Percentiles rank a stretch among this genome's conserved stretches.
phyloP scores from a whole-genome alignment of 768 basidiomycete species.

The Auriscalpium microsporum region DNA sequence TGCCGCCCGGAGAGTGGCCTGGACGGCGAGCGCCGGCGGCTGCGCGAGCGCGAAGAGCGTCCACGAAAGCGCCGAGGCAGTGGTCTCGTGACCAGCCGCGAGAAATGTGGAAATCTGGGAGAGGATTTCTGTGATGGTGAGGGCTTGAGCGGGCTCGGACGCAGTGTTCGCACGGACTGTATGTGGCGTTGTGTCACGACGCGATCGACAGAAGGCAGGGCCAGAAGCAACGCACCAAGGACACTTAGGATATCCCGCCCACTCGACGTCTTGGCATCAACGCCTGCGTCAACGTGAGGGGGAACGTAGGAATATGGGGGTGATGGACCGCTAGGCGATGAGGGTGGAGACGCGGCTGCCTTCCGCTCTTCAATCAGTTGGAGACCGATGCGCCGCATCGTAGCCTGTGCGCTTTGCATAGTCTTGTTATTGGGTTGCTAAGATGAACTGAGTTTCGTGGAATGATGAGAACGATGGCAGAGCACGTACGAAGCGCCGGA shows the following conservation, averaged over 20 bases:
- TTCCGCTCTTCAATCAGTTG: constrained; percentile 12
- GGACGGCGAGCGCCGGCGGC: constrained; percentile 29
- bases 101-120: constrained; percentile 61
- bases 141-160: constrained; percentile 33
- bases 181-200: neutral
- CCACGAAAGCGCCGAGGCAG: constrained; percentile 51
- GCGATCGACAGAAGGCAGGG: neutral
- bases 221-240: constrained; percentile 8
- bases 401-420: constrained; percentile 3
- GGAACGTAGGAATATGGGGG: no score
- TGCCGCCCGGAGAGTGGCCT: constrained; percentile 39
- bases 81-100: constrained; percentile 59
- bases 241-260: constrained; percentile 13
- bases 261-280: neutral
- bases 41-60: constrained; percentile 48
- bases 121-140: constrained; percentile 49
- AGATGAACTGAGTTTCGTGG: neutral
- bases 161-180: constrained; percentile 56
- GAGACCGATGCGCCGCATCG: constrained; percentile 12
- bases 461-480: constrained; percentile 21
- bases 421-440: constrained; percentile 7
- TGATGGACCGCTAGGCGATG: no score
- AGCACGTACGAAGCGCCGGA: constrained; percentile 43
- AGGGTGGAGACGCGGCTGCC: neutral
- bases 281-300: neutral